Base-by-base conservation (phyloP, 805 yeast species). In the Barnettozyma sucrosica region DNA sequence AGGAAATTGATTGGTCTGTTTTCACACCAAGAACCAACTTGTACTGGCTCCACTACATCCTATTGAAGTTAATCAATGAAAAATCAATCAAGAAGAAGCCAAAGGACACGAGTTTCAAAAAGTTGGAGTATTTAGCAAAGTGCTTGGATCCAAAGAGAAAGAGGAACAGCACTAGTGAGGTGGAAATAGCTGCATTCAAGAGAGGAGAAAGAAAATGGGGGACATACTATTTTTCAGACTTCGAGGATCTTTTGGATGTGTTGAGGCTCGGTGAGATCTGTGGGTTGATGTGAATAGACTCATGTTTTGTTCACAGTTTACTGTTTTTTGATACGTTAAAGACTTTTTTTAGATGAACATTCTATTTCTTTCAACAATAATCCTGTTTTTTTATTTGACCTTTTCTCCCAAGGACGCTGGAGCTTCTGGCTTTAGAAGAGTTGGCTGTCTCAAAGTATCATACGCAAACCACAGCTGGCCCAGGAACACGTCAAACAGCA, bases 21-120 rank as follows among this genome's bases (percentile, higher is more conserved):
- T 66, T 62, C 48, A 65, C 68, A 42, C 76, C 80, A 5, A 64
- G 64, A 32, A 80, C 83, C 25, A 84, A 83, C 55, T 59, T 83
- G 16, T 57, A 76, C 28, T 83, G 90, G 90, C 64, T 83, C 39
- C 81, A 80, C 54, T 82, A 81, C 56, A 49, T 84, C n/a, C 68
- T 73, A 33, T 76, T 75, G 44, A 72, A 75, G 50, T 55, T 83
- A 47, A 44, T 80, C 9, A 62, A 72, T 45, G 62, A 60, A 45
- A 79, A 79, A 43, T 58, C 60, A 20, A 63, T 67, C 25, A 57
- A 58, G 37, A 52, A 49, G 32, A 45, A 28, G 19, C 44, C 52
- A 36, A 64, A 64, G 32, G 58, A 55, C 32, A 48, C 47, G 20
- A 48, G 51, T 33, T 59, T 53, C 45, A 64, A 66, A 43, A 56